Evolutionary conservation across 257 asterid species (phyloP).

Genomic region (Paraleonurus japonicus): DNA sequence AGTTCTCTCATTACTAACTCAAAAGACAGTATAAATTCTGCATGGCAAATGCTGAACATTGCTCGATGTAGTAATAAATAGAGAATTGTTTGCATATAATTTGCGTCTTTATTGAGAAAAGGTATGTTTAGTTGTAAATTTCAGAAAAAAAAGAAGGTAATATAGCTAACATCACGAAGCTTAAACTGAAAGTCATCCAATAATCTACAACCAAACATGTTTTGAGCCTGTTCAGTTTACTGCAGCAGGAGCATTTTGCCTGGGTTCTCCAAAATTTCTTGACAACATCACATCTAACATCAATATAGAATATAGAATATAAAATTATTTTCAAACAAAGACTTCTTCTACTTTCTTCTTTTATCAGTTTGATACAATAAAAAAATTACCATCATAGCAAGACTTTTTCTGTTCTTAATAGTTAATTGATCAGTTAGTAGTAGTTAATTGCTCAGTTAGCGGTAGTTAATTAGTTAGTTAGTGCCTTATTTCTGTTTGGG

Average conservation of each 20-base stretch:
- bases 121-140: neutral
- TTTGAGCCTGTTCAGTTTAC: neutral
- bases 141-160: neutral
- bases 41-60: neutral
- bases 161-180: neutral
- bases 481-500: too few species aligned
- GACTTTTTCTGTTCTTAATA: too few species aligned
- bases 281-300: neutral
- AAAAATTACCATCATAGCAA: too few species aligned
- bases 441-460: too few species aligned
- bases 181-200: neutral
- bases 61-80: neutral
- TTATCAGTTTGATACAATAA: too few species aligned
- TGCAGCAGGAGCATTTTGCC: neutral
- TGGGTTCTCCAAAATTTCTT: neutral
- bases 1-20: constrained; percentile 1
- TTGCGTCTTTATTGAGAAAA: neutral
- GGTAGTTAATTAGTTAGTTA: too few species aligned
- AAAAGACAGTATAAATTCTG: constrained; percentile 13
- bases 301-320: neutral
- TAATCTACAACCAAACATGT: neutral
- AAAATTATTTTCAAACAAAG: neutral
- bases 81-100: neutral
- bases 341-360: neutral
- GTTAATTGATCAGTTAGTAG: too few species aligned